A percentile compares a stretch with the other conserved stretches of the same genome.
Evolutionary conservation across 2,329 filamentous ascomycete genomes (phyloP).

Genomic region (Claviceps sp.): DNA sequence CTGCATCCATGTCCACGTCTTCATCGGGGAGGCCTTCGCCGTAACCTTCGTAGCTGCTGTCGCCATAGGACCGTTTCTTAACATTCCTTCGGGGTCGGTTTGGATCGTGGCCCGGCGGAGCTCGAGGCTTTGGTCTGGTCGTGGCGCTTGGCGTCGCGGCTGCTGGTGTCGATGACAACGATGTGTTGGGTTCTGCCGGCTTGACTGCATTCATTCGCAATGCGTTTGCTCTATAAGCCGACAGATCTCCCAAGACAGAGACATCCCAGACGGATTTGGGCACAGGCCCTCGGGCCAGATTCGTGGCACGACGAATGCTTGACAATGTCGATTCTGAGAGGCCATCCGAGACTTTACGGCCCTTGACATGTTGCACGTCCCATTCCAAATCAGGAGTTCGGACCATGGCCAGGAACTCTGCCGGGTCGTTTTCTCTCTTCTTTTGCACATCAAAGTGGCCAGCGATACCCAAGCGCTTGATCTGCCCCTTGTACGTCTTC

Average conservation of each 20-base stretch:
- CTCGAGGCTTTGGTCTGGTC: constrained; percentile 25
- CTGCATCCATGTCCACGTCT: constrained; percentile 41
- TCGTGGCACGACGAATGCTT: constrained; percentile 36
- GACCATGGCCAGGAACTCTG: constrained; percentile 40
- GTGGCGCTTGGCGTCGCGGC: constrained; percentile 18
- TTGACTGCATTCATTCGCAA: constrained; percentile 30
- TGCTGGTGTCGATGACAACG: constrained; percentile 23
- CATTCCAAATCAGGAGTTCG: constrained; percentile 42
- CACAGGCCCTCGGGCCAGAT: constrained; percentile 44
- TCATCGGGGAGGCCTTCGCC: constrained; percentile 59
- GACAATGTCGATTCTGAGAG: constrained; percentile 31
- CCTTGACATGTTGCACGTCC: constrained; percentile 39
- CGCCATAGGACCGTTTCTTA: constrained; percentile 66
- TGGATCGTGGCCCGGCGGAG: constrained; percentile 28
- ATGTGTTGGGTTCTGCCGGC: constrained; percentile 40
- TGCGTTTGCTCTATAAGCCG: constrained; percentile 25
- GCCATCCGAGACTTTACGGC: constrained; percentile 41
- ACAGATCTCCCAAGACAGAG: constrained; percentile 44
- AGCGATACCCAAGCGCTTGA: constrained; percentile 48
- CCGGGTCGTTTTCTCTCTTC: constrained; percentile 36
- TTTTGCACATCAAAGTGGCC: constrained; percentile 47
- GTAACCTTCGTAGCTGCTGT: constrained; percentile 63
- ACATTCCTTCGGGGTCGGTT: constrained; percentile 49
- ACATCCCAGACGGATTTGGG: constrained; percentile 42
- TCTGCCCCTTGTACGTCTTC: constrained; percentile 56